phyloP scores from a whole-genome alignment of 371 early-diverging fungal species.

The Blyttiomyces sp. region DNA sequence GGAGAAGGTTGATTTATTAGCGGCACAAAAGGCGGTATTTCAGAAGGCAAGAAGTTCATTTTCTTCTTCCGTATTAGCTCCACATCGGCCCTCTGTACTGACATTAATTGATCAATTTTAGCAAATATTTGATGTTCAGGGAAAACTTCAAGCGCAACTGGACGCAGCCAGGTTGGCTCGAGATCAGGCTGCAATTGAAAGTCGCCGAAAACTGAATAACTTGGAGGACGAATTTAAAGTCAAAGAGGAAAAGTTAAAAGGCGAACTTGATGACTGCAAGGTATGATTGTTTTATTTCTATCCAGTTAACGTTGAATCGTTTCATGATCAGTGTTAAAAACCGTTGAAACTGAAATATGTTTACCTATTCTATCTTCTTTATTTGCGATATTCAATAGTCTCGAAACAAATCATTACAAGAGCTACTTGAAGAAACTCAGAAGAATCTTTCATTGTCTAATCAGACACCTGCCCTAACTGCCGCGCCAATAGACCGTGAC shows the following conservation, averaged over 20 bases:
- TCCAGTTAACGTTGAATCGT: no score
- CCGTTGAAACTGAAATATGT: no score
- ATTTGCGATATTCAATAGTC: no score
- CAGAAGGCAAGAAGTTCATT: constrained; percentile 8
- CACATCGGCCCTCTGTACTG: not conserved
- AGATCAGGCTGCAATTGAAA: constrained; percentile 1
- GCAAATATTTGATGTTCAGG: constrained; percentile 12
- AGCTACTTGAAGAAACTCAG: no score
- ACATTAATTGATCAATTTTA: not conserved
- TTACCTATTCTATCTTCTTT: no score
- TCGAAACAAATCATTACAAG: no score
- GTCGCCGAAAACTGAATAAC: not conserved
- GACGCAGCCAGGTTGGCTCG: constrained; percentile 19
- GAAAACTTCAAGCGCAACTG: constrained; percentile 15
- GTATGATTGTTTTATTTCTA: no score
- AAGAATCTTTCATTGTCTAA: no score
- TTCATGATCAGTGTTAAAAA: no score
- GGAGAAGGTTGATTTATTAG: constrained; percentile 12
- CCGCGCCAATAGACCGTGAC: no score
- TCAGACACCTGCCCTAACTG: no score
- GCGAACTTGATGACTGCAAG: constrained; percentile 12
- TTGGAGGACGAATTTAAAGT: constrained; percentile 2
- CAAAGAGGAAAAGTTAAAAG: not conserved
- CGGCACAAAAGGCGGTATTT: constrained; percentile 12
- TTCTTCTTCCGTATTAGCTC: not conserved